These are phyloP conservation scores for Colletotrichum horii DNA, from an alignment of 2,329 filamentous ascomycete species.

Conservation along the genomic window DNA sequence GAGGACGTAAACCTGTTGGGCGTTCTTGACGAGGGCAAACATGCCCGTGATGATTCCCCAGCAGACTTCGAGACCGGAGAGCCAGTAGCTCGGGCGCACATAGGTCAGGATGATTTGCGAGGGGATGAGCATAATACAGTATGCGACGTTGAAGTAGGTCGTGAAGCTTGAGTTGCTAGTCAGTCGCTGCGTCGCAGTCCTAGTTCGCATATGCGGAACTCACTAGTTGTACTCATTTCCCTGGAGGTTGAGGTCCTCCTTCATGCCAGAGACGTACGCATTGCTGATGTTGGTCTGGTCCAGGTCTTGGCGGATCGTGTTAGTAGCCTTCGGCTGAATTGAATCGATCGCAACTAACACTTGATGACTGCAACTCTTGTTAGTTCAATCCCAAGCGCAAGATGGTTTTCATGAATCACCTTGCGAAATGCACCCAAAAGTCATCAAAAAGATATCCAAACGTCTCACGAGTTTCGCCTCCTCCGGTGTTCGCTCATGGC, in stretches of 20 bases:
- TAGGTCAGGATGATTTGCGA: conserved; percentile 32
- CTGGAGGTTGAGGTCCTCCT: conserved; percentile 50
- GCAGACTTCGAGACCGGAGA: conserved; percentile 29
- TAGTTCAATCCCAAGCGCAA: background rate
- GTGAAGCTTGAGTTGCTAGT: conserved; percentile 5
- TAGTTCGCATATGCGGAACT: background rate
- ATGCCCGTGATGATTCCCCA: conserved; percentile 25
- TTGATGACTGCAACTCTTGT: conserved; percentile 20
- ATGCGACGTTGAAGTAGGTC: conserved; percentile 27
- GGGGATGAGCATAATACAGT: conserved; percentile 31
- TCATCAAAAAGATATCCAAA: conserved; percentile 23
- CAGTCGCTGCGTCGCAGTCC: background rate
- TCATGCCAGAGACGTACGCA: conserved; percentile 54
- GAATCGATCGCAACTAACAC: background rate
- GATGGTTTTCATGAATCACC: background rate
- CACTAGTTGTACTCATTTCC: conserved; percentile 41
- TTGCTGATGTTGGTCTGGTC: conserved; percentile 45
- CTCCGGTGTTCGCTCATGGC: conserved; percentile 17
- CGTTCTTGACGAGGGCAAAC: conserved; percentile 20
- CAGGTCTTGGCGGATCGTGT: conserved; percentile 22
- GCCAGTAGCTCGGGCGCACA: conserved; percentile 31
- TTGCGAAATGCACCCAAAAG: conserved; percentile 25
- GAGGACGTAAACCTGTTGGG: conserved; percentile 43
- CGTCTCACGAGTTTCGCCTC: conserved; percentile 8
- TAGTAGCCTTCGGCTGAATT: conserved; percentile 16